Base-by-base conservation (phyloP, 1,284 basidiomycete genomes). In the Earliella scabrosa region DNA sequence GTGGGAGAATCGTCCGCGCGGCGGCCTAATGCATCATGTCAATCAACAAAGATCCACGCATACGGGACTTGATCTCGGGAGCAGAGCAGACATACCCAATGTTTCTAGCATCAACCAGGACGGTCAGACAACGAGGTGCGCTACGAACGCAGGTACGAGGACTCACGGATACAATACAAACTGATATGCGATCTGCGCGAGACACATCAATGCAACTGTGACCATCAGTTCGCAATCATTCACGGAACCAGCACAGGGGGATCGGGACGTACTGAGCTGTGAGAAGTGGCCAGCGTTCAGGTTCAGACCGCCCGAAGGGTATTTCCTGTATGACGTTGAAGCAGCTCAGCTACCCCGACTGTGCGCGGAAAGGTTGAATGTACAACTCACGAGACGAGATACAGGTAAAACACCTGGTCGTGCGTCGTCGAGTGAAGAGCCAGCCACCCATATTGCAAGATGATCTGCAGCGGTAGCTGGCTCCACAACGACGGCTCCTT, bases 391-490 rank as follows among this genome's bases (percentile, higher is more conserved):
- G 88, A 86, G 52, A 92, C 88, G 31, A 92, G 83, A 71, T 93
- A 93, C 2, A 88, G 87, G 71, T 92, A 82, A 73, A 93, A 93
- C 20, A 93, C 74, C 70, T 93, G 91, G 74, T 93, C 90, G 66
- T 93, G 91, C 3, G 89, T 91, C n/a, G 91, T 93, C 35, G 82
- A 82, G 68, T 93, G 90, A 52, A 93, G 71, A 14, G 90, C 90
- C 64, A 93, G 73, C 60, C 90, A 71, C 16, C 90, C 91, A 70
- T 93, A 93, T 71, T 93, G 90, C 18, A 90, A 68, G 58, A 93
- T 92, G 56, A 93, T 82, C 60, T 86, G 61, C 26, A 88, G 61
- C 6, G 90, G 90, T 32, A 93, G 73, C 68, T 86, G 86, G 18
- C 84, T 85, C 54, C 78, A 67, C 63, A 90, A 65, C 10, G 88